These are phyloP conservation scores for Dictyostelium citrinum DNA, from an alignment of 78 protist species.

Conservation along the genomic window DNA sequence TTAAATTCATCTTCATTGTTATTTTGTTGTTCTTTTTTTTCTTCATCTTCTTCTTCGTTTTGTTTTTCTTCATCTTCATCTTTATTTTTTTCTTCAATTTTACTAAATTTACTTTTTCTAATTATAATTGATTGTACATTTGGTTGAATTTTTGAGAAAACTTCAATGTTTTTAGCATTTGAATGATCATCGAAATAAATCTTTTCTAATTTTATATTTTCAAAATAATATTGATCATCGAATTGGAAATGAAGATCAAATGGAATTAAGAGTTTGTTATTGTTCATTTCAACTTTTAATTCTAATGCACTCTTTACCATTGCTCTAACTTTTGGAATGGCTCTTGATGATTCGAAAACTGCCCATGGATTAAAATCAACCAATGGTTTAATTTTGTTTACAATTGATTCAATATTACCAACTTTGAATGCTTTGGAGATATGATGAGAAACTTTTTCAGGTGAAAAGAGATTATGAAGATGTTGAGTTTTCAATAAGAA, in stretches of 20 bases:
- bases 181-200: background rate
- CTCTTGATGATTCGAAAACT: background rate
- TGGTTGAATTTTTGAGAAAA: background rate
- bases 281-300: background rate
- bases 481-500: background rate
- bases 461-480: background rate
- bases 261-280: background rate
- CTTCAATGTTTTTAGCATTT: background rate
- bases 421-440: background rate
- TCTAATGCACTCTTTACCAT: background rate
- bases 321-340: background rate
- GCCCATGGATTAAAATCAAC: background rate
- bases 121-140: background rate
- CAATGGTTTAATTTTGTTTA: background rate
- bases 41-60: background rate
- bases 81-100: background rate
- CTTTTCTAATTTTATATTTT: background rate
- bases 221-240: background rate
- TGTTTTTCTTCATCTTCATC: background rate
- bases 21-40: background rate
- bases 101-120: background rate
- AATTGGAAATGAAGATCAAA: background rate
- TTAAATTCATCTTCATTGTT: background rate
- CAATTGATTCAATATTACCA: background rate
- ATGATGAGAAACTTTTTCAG: background rate